Evolutionary conservation across 768 basidiomycete genomes (phyloP).

Genomic region (Boletus subcaerulescens): DNA sequence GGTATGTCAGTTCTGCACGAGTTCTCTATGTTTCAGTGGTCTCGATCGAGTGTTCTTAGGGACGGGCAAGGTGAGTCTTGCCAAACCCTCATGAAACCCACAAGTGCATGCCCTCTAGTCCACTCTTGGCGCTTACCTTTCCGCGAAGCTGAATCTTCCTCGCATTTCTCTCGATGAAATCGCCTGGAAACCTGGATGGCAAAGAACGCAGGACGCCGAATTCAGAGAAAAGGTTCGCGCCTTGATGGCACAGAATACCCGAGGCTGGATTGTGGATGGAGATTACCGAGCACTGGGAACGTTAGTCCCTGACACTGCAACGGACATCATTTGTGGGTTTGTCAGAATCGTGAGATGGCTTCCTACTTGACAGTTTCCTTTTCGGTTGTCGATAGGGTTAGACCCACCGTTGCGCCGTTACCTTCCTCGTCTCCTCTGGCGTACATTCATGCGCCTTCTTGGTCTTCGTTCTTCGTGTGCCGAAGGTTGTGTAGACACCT

Average conservation of each 20-base stretch:
- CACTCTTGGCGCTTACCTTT: slow-evolving; percentile 46
- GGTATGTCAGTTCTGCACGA: slow-evolving; percentile 34
- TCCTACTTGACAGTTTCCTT: background rate
- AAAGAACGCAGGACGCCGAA: slow-evolving; percentile 26
- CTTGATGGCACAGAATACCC: slow-evolving; percentile 28
- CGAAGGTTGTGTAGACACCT: slow-evolving; percentile 45
- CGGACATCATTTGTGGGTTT: slow-evolving; percentile 54
- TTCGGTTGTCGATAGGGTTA: slow-evolving; percentile 45
- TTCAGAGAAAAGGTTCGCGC: slow-evolving; percentile 16
- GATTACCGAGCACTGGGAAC: slow-evolving; percentile 35
- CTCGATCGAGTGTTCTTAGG: slow-evolving; percentile 22
- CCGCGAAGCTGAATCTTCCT: slow-evolving; percentile 42
- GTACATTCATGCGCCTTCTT: slow-evolving; percentile 49
- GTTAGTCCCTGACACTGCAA: slow-evolving; percentile 38
- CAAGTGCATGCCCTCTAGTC: slow-evolving; percentile 31
- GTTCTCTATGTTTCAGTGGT: background rate
- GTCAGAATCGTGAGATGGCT: background rate
- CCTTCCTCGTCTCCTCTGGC: slow-evolving; percentile 53
- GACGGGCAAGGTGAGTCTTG: slow-evolving; percentile 37
- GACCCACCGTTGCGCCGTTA: slow-evolving; percentile 62
- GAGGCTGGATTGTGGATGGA: slow-evolving; percentile 57
- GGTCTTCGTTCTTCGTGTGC: slow-evolving; percentile 40
- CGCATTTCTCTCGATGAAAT: slow-evolving; percentile 46
- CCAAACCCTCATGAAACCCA: too few relatives aligned
- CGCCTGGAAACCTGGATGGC: slow-evolving; percentile 52